phyloP scores from a whole-genome alignment of 352 stramenopile genomes.

The Phytopythium chamaehyphon region DNA sequence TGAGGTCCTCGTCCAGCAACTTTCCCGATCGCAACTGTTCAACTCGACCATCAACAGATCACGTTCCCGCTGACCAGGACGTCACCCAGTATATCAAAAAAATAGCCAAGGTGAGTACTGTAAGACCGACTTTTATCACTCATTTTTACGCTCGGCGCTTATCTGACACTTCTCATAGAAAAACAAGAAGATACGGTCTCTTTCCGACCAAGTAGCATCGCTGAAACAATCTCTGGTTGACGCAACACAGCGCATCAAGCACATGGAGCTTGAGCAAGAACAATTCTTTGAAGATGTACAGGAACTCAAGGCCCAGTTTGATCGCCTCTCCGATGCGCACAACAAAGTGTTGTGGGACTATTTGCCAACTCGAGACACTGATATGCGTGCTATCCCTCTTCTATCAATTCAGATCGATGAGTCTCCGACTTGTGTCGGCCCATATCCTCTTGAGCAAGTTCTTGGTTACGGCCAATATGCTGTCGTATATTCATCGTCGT shows the following conservation, averaged over 20 bases:
- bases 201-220: conserved; percentile 29
- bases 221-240: conserved; percentile 40
- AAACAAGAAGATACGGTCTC: conserved; percentile 51
- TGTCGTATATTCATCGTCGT: conserved; percentile 52
- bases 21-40: too few species aligned
- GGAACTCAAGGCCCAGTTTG: conserved; percentile 70
- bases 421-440: conserved; percentile 42
- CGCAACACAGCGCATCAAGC: conserved; percentile 55
- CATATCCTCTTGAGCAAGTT: conserved; percentile 63
- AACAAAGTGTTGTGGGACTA: conserved; percentile 79
- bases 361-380: conserved; percentile 43
- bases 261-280: conserved; percentile 83
- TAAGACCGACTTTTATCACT: background rate
- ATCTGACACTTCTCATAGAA: conserved; percentile 20
- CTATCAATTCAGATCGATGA: conserved; percentile 44
- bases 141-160: too few species aligned
- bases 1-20: background rate
- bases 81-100: conserved; percentile 12
- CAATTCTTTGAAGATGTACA: conserved; percentile 76
- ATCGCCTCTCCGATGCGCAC: conserved; percentile 56
- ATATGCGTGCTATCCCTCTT: conserved; percentile 50
- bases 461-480: conserved; percentile 87
- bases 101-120: conserved; percentile 15
- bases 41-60: too few species aligned
- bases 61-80: conserved; percentile 2